A percentile compares a stretch with the other conserved stretches of the same genome.
Evolutionary conservation across 2,329 filamentous ascomycete species (phyloP).

Genomic region (Pestalotiopsis sp.): DNA sequence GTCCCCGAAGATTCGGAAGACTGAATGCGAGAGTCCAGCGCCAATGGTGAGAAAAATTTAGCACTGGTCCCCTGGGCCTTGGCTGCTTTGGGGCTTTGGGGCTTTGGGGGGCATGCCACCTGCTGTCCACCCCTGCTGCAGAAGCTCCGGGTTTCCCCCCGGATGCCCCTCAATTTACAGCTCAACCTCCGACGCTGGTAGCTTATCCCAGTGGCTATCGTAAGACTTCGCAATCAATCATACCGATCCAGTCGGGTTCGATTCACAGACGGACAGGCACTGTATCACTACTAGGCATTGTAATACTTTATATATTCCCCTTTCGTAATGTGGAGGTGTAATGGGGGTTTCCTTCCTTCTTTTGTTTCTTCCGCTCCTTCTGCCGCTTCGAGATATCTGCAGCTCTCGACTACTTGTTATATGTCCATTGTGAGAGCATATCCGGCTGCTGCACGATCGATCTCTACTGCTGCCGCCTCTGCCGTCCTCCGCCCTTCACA

Average conservation of each 20-base stretch:
- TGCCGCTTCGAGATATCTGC: background rate
- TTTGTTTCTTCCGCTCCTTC: background rate
- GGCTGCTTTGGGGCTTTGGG: background rate
- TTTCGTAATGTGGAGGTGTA: conserved; percentile 10
- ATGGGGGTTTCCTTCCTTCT: conserved; percentile 2
- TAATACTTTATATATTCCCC: conserved; percentile 8
- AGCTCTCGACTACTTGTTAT: background rate
- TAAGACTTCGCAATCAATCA: background rate
- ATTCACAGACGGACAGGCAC: background rate
- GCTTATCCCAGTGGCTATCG: conserved; percentile 1
- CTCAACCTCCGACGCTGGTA: conserved; percentile 6
- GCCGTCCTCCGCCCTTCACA: background rate
- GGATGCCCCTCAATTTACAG: background rate
- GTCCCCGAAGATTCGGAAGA: background rate
- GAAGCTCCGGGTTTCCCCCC: conserved; percentile 1
- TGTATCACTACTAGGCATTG: conserved; percentile 3
- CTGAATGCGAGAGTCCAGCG: background rate
- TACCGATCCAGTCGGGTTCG: background rate
- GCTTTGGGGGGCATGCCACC: background rate
- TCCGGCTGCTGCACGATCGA: background rate
- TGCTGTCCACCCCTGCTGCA: background rate
- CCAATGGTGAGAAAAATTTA: background rate
- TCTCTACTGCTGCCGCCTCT: conserved; percentile 49
- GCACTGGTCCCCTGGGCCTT: background rate
- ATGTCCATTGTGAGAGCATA: background rate